These are phyloP conservation scores for rapeseed (Brassica napus) DNA, from an alignment of 345 rosid species.

Conservation along the genomic window DNA sequence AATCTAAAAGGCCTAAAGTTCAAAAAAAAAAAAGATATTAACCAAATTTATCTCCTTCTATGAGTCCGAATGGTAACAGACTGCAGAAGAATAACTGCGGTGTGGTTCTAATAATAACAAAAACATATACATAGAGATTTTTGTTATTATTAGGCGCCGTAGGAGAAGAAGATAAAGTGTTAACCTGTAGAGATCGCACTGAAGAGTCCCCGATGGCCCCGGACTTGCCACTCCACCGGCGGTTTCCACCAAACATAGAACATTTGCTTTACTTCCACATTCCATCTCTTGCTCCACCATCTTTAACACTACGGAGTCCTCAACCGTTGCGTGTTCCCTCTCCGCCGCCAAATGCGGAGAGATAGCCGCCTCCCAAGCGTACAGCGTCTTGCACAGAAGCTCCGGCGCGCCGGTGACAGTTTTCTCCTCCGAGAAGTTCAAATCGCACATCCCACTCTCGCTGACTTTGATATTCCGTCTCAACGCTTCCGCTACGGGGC, in stretches of 20 bases:
- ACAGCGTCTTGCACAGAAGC: constrained; percentile 66
- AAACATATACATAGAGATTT: too few species aligned
- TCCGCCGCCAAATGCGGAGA: constrained; percentile 90
- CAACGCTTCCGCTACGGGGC: constrained; percentile 49
- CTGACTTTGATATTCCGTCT: constrained; percentile 1
- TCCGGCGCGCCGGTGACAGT: constrained; percentile 42
- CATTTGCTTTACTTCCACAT: constrained; percentile 28
- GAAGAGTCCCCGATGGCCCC: constrained; percentile 86
- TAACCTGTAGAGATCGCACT: constrained; percentile 86
- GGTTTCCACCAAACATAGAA: constrained; percentile 77
- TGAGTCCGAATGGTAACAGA: too few species aligned
- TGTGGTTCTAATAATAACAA: too few species aligned
- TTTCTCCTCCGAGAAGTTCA: constrained; percentile 52
- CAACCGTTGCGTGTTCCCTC: constrained; percentile 58
- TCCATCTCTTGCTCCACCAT: constrained; percentile 50
- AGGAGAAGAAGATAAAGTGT: not conserved
- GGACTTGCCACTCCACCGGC: constrained; percentile 98
- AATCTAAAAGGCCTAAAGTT: constrained; percentile 74
- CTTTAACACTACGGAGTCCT: constrained; percentile 50
- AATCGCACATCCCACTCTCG: constrained; percentile 48
- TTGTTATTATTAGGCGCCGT: too few species aligned
- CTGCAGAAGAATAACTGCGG: too few species aligned
- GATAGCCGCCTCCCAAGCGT: constrained; percentile 83
- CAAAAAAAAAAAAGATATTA: not conserved
- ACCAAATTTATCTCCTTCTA: not conserved